A percentile compares a stretch with the other conserved stretches of the same genome.
Conservation (phyloP, 306 rosid species). For the Comarum palustre region DNA sequence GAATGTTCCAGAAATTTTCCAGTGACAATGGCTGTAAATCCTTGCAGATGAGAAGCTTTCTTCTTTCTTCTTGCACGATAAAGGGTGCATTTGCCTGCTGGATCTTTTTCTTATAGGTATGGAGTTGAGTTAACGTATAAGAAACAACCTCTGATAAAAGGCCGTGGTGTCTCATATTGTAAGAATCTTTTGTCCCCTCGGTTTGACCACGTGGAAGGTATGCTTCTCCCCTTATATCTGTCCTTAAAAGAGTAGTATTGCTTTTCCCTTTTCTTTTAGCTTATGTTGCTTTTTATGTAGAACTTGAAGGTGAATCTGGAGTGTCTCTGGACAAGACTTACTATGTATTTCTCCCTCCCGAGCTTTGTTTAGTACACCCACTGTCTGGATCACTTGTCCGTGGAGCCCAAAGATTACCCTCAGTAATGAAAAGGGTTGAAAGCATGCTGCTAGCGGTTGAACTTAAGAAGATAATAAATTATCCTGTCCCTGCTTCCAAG, state of each 20-base stretch:
- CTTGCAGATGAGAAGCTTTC: slow-evolving; percentile 62
- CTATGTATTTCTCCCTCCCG: slow-evolving; percentile 94
- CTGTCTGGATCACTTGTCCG: slow-evolving; percentile 93
- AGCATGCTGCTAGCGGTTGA: slow-evolving; percentile 94
- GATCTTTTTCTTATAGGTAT: slow-evolving; percentile 58
- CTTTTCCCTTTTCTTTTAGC: slow-evolving; percentile 17
- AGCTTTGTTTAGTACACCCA: slow-evolving; percentile 87
- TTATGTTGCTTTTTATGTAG: slow-evolving; percentile 38
- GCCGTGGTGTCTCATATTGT: slow-evolving; percentile 98
- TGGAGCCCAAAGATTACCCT: slow-evolving; percentile 96
- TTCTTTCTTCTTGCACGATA: slow-evolving; percentile 63
- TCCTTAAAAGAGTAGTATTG: slow-evolving; percentile 7
- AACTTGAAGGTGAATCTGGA: slow-evolving; percentile 68
- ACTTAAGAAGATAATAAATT: slow-evolving; percentile 64
- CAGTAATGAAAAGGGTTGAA: slow-evolving; percentile 98
- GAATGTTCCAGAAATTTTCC: slow-evolving; percentile 28
- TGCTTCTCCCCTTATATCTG: slow-evolving; percentile 24
- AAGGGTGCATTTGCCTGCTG: slow-evolving; percentile 67
- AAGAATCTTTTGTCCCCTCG: slow-evolving; percentile 96
- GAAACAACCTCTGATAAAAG: slow-evolving; percentile 87
- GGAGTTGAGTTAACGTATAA: slow-evolving; percentile 87
- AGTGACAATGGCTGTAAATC: slow-evolving; percentile 40
- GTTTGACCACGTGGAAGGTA: slow-evolving; percentile 86
- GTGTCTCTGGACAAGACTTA: slow-evolving; percentile 85
- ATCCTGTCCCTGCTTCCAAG: slow-evolving; percentile 72